Conservation (phyloP, 2,329 filamentous ascomycete genomes). For the Cladosporium colombiae region DNA sequence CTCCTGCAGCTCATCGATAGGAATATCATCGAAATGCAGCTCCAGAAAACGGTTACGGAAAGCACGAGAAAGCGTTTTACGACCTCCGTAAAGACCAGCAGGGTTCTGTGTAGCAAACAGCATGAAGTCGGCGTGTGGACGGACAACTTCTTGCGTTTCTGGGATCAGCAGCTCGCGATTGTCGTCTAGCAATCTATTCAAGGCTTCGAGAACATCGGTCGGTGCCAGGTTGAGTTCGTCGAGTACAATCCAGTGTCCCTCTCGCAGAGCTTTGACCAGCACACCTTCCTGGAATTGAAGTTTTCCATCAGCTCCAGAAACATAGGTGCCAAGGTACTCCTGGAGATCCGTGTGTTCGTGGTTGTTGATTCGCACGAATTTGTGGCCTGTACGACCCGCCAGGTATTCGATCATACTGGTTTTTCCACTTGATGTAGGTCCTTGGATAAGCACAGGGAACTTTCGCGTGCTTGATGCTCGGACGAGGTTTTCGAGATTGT, state of each 20-base stretch:
- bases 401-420: slow-evolving; percentile 99
- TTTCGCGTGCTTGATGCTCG: slow-evolving; percentile 87
- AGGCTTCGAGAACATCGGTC: slow-evolving; percentile 91
- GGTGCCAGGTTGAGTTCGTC: slow-evolving; percentile 97
- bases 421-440: slow-evolving; percentile 95
- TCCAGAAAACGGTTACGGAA: slow-evolving; percentile 97
- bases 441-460: slow-evolving; percentile 93
- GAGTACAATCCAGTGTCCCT: slow-evolving; percentile 96
- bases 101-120: slow-evolving; percentile 98
- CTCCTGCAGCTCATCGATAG: slow-evolving; percentile 86
- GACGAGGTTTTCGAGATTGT: slow-evolving; percentile 91
- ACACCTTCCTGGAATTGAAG: slow-evolving; percentile 91
- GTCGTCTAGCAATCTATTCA: slow-evolving; percentile 94
- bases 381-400: slow-evolving; percentile 94
- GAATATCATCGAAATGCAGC: slow-evolving; percentile 96
- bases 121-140: slow-evolving; percentile 93
- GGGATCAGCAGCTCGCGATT: slow-evolving; percentile 94
- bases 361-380: slow-evolving; percentile 98
- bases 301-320: slow-evolving; percentile 81
- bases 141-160: slow-evolving; percentile 91
- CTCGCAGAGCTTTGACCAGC: slow-evolving; percentile 84
- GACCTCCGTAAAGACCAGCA: slow-evolving; percentile 88
- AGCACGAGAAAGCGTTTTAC: slow-evolving; percentile 88
- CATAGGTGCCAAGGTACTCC: slow-evolving; percentile 93
- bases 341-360: slow-evolving; percentile 98